Base-by-base conservation (phyloP, 768 basidiomycete species). In the Fomitopsis serialis region DNA sequence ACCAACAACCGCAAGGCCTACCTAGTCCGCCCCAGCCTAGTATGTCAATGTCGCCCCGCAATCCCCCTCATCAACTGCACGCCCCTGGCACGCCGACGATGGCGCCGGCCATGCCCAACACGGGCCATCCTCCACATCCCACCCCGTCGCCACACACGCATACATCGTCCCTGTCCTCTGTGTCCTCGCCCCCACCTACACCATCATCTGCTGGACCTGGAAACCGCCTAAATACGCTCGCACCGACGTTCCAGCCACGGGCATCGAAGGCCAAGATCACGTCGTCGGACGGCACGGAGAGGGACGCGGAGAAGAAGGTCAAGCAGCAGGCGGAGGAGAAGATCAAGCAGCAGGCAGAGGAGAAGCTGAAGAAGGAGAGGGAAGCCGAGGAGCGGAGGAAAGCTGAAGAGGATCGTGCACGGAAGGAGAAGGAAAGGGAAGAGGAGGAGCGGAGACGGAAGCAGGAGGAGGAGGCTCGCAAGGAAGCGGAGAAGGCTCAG, bases 151-250 rank as follows among this genome's bases (percentile, higher is more conserved):
- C 74, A 6, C 66, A 64, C 59, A 60, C 65, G 17, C 71, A 69
- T 42, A 64, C 73, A 44, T 69, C 74, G 32, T 69, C 72, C 23
- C 73, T 85, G 8, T 74, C 71, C 49, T 77, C 71, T 55, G 70
- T 85, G 11, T 78, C 85, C 0, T 85, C 85, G 3, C 83, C 87
- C 2, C 83, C 83, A 22, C 78, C 85, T 2, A 87, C 89, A 5
- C 88, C 85, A 1, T 78, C 82, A 47, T 73, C 76, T 21, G 60
- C 70, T 19, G 58, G 55, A 25, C 52, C 75, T 67, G 58, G 75
- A 29, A 61, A 58, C 2, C 50, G 78, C 12, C 74, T 90, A 46
- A 89, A 84, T 62, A 78, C 80, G 3, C 76, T 74, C 61, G 87
- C 89, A 3, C 76, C 68, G 53, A 63, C 85, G 2, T 92, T 91